Evolutionary conservation across 345 rosid genomes (phyloP).

Genomic region (Pseudoturritis turrita): DNA sequence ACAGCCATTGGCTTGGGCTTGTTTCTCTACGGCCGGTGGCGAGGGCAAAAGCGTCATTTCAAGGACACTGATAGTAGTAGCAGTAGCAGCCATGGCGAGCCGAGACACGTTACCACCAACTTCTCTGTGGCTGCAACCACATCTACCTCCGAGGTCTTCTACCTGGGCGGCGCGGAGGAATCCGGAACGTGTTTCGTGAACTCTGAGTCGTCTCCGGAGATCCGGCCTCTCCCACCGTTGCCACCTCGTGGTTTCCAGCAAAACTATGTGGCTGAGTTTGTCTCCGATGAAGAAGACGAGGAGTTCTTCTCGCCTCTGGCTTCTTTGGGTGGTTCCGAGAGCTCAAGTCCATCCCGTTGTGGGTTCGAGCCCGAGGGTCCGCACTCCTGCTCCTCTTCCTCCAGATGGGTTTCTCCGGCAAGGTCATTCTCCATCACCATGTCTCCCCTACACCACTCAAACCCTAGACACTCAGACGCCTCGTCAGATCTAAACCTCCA

Average conservation of each 20-base stretch:
- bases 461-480: constrained; percentile 26
- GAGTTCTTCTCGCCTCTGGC: constrained; percentile 87
- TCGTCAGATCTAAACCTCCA: constrained; percentile 21
- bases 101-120: constrained; percentile 32
- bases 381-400: constrained; percentile 46
- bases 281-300: constrained; percentile 53
- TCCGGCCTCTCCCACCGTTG: constrained; percentile 85
- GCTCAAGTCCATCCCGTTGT: constrained; percentile 44
- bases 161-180: constrained; percentile 37
- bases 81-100: constrained; percentile 12
- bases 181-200: constrained; percentile 43
- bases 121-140: constrained; percentile 37
- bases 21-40: constrained; percentile 46
- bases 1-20: constrained; percentile 28
- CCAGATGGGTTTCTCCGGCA: constrained; percentile 66
- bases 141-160: constrained; percentile 70
- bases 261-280: constrained; percentile 36
- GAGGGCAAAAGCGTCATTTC: constrained; percentile 24
- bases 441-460: constrained; percentile 47
- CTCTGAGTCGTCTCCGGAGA: constrained; percentile 74
- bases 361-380: background rate
- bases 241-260: constrained; percentile 40
- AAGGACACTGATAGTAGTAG: constrained; percentile 2
- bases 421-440: constrained; percentile 62
- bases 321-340: constrained; percentile 50